These are phyloP conservation scores for Phascolomyces articulosus DNA, from an alignment of 371 early-diverging fungal species.

Conservation along the genomic window DNA sequence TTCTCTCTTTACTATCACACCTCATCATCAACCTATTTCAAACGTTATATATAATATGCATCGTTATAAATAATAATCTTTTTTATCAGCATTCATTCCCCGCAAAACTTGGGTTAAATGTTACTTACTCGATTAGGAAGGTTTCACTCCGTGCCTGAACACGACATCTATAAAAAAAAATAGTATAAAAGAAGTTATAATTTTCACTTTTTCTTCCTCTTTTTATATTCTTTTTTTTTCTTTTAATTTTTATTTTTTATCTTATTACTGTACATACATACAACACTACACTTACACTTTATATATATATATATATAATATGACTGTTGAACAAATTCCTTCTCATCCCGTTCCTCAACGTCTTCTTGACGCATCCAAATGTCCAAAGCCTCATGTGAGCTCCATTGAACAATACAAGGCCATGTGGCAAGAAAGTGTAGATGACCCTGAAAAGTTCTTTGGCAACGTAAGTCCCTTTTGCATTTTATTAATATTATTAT, in stretches of 20 bases:
- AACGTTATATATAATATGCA: no score
- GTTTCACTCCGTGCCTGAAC: conserved; percentile 20
- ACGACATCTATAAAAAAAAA: conserved; percentile 1
- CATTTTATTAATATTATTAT: no score
- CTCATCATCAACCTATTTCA: no score
- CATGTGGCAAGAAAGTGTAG: conserved; percentile 77
- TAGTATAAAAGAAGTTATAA: not conserved
- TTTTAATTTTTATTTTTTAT: conserved; percentile 1
- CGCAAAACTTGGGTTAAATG: conserved; percentile 6
- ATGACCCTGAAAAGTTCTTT: conserved; percentile 84
- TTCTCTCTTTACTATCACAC: no score
- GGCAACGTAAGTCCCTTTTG: conserved; percentile 61
- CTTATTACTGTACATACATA: conserved; percentile 3
- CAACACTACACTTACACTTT: not conserved
- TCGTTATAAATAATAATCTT: no score
- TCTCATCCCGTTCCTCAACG: conserved; percentile 56
- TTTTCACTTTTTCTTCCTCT: not conserved
- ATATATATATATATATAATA: not conserved
- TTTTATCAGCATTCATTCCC: conserved; percentile 2
- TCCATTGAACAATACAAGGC: conserved; percentile 78
- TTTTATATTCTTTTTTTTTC: not conserved
- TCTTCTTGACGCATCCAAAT: conserved; percentile 45
- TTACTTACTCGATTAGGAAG: conserved; percentile 11
- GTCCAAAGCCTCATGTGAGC: conserved; percentile 69
- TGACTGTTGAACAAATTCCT: conserved; percentile 19